phyloP scores from a whole-genome alignment of 129 eudicot species.

The Rutidosis leptorrhynchoides region DNA sequence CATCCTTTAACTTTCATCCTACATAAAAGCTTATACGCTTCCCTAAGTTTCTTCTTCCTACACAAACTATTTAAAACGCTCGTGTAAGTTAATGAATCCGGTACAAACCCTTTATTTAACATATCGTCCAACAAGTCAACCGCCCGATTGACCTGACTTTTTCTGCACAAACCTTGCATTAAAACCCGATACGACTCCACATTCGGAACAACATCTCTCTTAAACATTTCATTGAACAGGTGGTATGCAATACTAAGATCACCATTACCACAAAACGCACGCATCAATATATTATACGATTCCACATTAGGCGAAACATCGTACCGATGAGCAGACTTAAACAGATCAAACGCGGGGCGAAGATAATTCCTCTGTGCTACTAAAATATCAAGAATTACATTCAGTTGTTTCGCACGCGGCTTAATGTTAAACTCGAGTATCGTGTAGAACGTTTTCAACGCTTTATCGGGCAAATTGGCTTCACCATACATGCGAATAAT shows the following conservation, averaged over 20 bases:
- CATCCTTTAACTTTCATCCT: constrained; percentile 92
- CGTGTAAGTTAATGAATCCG: constrained; percentile 58
- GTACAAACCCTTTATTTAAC: constrained; percentile 87
- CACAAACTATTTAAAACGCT: constrained; percentile 78
- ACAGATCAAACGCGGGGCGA: constrained; percentile 58
- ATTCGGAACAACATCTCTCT: constrained; percentile 66
- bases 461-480: constrained; percentile 59
- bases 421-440: constrained; percentile 59
- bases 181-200: constrained; percentile 65
- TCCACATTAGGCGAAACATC: constrained; percentile 53
- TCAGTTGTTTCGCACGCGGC: constrained; percentile 57
- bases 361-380: constrained; percentile 41
- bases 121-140: constrained; percentile 78
- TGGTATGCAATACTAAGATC: constrained; percentile 63
- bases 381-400: constrained; percentile 48
- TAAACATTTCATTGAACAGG: constrained; percentile 69
- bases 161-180: constrained; percentile 85
- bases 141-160: constrained; percentile 77
- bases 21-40: constrained; percentile 91
- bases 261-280: constrained; percentile 52
- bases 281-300: constrained; percentile 75
- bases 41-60: constrained; percentile 78
- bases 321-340: constrained; percentile 46
- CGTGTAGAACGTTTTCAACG: constrained; percentile 59
- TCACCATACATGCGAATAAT: constrained; percentile 67